A percentile compares a stretch with the other conserved stretches of the same genome.
phyloP scores from a whole-genome alignment of 176 grass and related monocot genomes.

The Thinopyrum elongatum region DNA sequence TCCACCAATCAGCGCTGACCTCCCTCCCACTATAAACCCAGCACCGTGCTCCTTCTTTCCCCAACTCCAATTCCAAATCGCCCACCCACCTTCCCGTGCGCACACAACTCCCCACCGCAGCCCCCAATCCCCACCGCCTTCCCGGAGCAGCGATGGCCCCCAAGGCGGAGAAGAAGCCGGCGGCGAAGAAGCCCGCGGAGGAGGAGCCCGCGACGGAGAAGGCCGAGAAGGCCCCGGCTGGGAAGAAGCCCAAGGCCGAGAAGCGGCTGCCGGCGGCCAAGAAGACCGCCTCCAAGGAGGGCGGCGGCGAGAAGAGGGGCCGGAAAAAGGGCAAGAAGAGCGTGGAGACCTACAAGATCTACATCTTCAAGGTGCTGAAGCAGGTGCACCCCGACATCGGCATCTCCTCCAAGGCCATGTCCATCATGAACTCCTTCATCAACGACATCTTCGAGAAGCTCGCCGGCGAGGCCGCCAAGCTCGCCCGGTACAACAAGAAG shows the following conservation, averaged over 20 bases:
- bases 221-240: not conserved
- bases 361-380: slow-evolving; percentile 97
- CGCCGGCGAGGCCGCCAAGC: slow-evolving; percentile 30
- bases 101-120: not conserved
- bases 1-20: not conserved
- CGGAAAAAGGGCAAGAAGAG: slow-evolving; percentile 51
- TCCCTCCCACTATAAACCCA: not conserved
- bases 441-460: slow-evolving; percentile 92
- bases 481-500: slow-evolving; percentile 64
- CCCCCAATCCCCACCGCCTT: not conserved
- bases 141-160: not conserved
- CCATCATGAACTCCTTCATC: slow-evolving; percentile 95
- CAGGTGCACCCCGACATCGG: slow-evolving; percentile 89
- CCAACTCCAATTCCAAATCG: not conserved
- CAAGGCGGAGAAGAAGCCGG: slow-evolving; percentile 18
- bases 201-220: not conserved
- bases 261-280: not conserved
- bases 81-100: not conserved
- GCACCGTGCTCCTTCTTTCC: not conserved
- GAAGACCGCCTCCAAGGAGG: slow-evolving; percentile 12
- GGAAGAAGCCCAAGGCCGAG: not conserved
- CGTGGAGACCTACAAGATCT: slow-evolving; percentile 87
- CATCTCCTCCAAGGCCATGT: slow-evolving; percentile 92
- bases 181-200: not conserved
- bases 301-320: slow-evolving; percentile 2